A percentile compares a stretch with the other conserved stretches of the same genome.
Conservation (phyloP, 2,329 filamentous ascomycete species). For the Graphilbum ipis-grandicollis region DNA sequence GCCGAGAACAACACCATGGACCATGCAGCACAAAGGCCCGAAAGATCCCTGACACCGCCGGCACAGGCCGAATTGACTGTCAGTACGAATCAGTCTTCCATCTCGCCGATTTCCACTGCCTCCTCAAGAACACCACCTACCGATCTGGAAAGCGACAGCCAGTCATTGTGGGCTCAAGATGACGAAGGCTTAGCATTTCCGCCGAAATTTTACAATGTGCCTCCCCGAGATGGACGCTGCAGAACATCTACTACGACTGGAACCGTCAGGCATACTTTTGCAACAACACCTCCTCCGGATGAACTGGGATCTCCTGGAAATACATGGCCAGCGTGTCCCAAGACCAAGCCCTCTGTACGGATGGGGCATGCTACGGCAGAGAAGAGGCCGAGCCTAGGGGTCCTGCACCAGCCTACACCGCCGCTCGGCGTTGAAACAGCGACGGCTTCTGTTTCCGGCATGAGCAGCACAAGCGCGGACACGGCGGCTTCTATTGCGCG, state of each 20-base stretch:
- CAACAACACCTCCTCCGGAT: too few relatives aligned
- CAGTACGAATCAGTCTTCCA: too few relatives aligned
- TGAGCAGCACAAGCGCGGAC: not conserved
- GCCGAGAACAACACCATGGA: too few relatives aligned
- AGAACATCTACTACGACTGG: too few relatives aligned
- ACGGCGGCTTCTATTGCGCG: not conserved
- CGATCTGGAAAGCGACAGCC: not conserved
- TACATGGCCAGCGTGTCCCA: not conserved
- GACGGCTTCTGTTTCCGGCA: not conserved
- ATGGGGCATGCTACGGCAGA: not conserved
- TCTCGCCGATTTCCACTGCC: not conserved
- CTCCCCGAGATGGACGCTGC: not conserved
- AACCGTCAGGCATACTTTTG: too few relatives aligned
- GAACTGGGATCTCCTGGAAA: not conserved
- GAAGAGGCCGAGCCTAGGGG: not conserved
- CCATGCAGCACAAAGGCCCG: too few relatives aligned
- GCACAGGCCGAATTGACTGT: too few relatives aligned
- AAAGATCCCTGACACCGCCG: too few relatives aligned
- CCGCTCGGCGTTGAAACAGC: too few relatives aligned
- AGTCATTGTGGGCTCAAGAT: not conserved
- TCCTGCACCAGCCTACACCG: too few relatives aligned
- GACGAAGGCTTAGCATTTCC: not conserved
- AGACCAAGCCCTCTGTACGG: not conserved
- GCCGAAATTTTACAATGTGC: not conserved
- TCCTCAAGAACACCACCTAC: not conserved